Base-by-base conservation (phyloP, 169 alveolate genomes). In the Cyclospora cayetanensis region DNA sequence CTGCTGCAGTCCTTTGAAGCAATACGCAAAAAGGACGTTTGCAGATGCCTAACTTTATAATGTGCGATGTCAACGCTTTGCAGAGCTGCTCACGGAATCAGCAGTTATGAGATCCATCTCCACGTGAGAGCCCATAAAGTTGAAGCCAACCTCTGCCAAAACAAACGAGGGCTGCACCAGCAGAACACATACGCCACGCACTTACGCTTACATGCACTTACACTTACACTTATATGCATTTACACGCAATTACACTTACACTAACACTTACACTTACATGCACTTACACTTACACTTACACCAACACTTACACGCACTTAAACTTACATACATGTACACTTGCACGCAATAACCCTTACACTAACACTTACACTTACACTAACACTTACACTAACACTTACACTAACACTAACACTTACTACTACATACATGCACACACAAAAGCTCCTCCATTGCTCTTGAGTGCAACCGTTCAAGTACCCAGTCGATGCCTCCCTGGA, bases 41-140 rank as follows among this genome's bases (percentile, higher is more conserved):
- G n/a, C n/a, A n/a, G n/a, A n/a, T n/a, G n/a, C n/a, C n/a, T n/a
- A n/a, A n/a, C n/a, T n/a, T n/a, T n/a, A n/a, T 50, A 50, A 50
- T 18, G 27, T 50, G 63, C 63, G 22, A 50, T 50, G 63, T 50
- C 63, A 50, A 50, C 12, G 22, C 12, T n/a, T 50, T n/a, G 22
- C 27, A 50, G 22, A 18, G 7, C 11, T 29, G 39, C 85, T 4
- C 35, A 74, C 85, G 11, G 63, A 9, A 39, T 74, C 20, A 22
- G 65, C 63, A 1, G 85, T 74, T 5, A 90, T 53, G 39, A 90
- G 27, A 43, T 90, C 93, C 83, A 90, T 43, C 43, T 90, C 93
- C n/a, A 90, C 60, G 55, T 90, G 93, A 15, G 93, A 90, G n/a
- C 29, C 60, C 34, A 90, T 41, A 55, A 90, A 90, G 84, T 90